Evolutionary conservation across 2,329 filamentous ascomycete genomes (phyloP), one percentile per base, ranked within the genome.

Genomic region (Reticulascus tulasneorum): DNA sequence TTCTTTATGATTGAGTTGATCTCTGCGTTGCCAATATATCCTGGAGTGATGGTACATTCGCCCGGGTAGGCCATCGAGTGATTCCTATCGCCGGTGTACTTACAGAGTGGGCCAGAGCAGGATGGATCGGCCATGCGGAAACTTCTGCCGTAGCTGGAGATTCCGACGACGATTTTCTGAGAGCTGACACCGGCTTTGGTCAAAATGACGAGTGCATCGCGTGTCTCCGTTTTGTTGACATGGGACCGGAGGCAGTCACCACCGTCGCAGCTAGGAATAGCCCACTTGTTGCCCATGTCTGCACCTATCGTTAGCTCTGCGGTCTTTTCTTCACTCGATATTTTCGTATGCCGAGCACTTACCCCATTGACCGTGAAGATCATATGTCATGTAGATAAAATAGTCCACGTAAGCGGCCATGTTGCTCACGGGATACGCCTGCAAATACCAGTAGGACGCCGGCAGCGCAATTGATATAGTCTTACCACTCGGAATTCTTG

Each of bases 371-470:
- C 59, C 58, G 13, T 61, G 57, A 0, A 61, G 36, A 28, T 62
- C 56, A 11, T 61, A 62, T 3, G 56, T 58, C 40, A 61, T 62
- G 20, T 50, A 60, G 10, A 62, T 46, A 9, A 62, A 52, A 24
- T 63, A 63, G 33, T 62, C 56, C 0, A 60, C 24, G 2, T 46
- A 17, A 3, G 37, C 31, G 9, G 38, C 44, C 26, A 65, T 66
- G 1, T 51, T 34, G 4, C 48, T 40, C 0, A 67, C 56, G 0
- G 56, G 60, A 35, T 59, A 66, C 0, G 38, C 35, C 38, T 55
- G 56, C 0, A 67, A 47, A 15, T 66, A 66, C 60, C 59, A 64
- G 37, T 52, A 66, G 0, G 61, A 63, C 0, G 60, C 54, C 1
- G 61, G 61, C 0, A 60, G 51, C 6, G 60, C 61, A 40, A 66